phyloP scores from a whole-genome alignment of 768 basidiomycete genomes.

The Lepiota venenata region DNA sequence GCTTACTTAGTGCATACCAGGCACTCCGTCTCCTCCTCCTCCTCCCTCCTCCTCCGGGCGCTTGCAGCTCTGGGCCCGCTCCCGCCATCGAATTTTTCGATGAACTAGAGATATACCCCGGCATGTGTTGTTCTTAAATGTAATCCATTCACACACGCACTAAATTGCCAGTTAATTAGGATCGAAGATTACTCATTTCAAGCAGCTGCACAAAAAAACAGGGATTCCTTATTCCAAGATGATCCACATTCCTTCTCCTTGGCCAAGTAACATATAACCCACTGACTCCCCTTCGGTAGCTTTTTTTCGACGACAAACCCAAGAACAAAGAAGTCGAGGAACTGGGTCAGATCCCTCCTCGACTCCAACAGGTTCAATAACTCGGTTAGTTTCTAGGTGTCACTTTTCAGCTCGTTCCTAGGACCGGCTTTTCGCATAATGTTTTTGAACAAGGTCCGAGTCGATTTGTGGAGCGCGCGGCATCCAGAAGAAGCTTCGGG shows the following conservation, averaged over 20 bases:
- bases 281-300: conserved; percentile 27
- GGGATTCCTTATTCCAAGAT: conserved; percentile 79
- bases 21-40: conserved; percentile 66
- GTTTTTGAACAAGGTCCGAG: conserved; percentile 70
- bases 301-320: conserved; percentile 72
- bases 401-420: conserved; percentile 69
- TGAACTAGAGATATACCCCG: conserved; percentile 73
- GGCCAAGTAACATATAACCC: neutral
- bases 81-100: conserved; percentile 64
- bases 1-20: conserved; percentile 57
- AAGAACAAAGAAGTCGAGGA: conserved; percentile 62
- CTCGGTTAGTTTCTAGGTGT: conserved; percentile 50
- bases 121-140: conserved; percentile 23
- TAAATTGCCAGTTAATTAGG: conserved; percentile 38
- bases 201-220: conserved; percentile 65
- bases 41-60: conserved; percentile 27
- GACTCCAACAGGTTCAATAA: neutral
- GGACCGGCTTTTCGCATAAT: conserved; percentile 50
- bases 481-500: conserved; percentile 18
- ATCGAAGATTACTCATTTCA: conserved; percentile 83
- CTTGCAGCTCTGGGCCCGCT: conserved; percentile 18
- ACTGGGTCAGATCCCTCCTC: conserved; percentile 36
- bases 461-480: conserved; percentile 64
- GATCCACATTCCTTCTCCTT: conserved; percentile 35
- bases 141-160: neutral